These are phyloP conservation scores for Talaromyces sp. DNA, from an alignment of 2,329 filamentous ascomycete species.

Conservation along the genomic window DNA sequence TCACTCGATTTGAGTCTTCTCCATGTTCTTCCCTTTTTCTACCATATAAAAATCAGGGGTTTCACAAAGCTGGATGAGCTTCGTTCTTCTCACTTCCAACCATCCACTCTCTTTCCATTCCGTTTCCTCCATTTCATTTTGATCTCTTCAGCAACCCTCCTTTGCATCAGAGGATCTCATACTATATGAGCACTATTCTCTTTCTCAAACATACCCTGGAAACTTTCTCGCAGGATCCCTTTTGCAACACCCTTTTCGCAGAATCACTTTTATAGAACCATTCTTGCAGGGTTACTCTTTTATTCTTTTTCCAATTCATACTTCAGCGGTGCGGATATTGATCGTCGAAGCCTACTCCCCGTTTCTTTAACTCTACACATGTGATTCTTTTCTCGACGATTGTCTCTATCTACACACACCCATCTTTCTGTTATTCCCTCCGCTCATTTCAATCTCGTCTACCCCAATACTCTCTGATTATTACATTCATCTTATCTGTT, in stretches of 20 bases:
- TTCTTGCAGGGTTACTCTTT: background rate
- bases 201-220: background rate
- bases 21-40: background rate
- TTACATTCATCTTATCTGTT: background rate
- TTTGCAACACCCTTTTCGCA: background rate
- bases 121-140: background rate
- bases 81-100: background rate
- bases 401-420: background rate
- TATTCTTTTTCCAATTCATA: background rate
- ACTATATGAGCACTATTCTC: background rate
- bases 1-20: background rate
- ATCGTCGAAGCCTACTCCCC: background rate
- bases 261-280: background rate
- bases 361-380: background rate
- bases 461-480: background rate
- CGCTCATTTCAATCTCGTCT: background rate
- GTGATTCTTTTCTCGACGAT: background rate
- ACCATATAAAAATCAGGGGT: background rate
- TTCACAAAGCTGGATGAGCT: background rate
- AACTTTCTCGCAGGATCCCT: background rate
- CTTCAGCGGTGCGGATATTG: background rate
- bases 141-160: background rate
- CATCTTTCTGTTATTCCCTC: background rate
- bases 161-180: background rate
- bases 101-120: background rate